Percentiles rank a stretch among this genome's conserved stretches.
These are phyloP conservation scores for Spatholobus suberectus DNA, from an alignment of 306 rosid genomes.

Conservation along the genomic window DNA sequence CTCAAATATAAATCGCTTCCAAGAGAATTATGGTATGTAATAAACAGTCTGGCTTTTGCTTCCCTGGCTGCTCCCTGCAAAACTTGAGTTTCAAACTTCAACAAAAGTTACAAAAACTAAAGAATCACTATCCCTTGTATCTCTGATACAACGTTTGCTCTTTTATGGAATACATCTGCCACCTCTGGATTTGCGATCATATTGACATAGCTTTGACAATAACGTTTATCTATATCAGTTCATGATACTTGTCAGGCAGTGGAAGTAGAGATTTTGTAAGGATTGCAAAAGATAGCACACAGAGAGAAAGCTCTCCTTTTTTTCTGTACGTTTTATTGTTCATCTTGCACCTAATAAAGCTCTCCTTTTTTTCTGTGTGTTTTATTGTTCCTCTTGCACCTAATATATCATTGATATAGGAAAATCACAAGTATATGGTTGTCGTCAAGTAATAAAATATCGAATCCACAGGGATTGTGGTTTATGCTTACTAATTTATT, in stretches of 20 bases:
- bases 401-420: no score
- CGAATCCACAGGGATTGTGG: no score
- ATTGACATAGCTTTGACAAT: conserved; percentile 95
- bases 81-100: no score
- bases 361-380: conserved; percentile 94
- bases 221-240: conserved; percentile 90
- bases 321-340: no score
- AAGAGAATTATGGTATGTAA: conserved; percentile 91
- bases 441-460: no score
- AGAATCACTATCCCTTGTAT: no score
- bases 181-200: conserved; percentile 99
- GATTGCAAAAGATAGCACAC: conserved; percentile 72
- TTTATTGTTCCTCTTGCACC: conserved; percentile 90
- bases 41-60: conserved; percentile 98
- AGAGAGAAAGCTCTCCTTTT: conserved; percentile 94
- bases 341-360: no score
- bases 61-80: conserved; percentile 99
- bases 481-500: no score
- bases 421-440: no score
- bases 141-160: conserved; percentile 96
- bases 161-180: conserved; percentile 88
- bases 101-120: no score
- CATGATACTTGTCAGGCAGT: conserved; percentile 96
- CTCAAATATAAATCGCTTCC: conserved; percentile 94
- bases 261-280: conserved; percentile 97